These are phyloP conservation scores for Candida mesenterica DNA, from an alignment of 1,139 yeast genomes.

Conservation along the genomic window DNA sequence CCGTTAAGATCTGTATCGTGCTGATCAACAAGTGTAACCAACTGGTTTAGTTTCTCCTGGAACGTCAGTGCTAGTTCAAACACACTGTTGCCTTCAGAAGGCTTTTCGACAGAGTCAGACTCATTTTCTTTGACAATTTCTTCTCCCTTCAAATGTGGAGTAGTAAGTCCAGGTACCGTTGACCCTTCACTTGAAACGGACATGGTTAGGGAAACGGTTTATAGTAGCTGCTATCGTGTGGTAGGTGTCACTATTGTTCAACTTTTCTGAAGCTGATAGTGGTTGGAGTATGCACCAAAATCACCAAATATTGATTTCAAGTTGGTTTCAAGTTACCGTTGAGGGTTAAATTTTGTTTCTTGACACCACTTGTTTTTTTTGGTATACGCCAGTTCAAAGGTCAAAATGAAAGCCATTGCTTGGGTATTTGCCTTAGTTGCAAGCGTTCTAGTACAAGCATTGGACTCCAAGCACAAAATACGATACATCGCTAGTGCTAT, in stretches of 20 bases:
- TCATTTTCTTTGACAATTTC: constrained; percentile 1
- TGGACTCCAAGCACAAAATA: constrained; percentile 10
- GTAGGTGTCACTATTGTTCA: no score
- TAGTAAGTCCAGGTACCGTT: constrained; percentile 13
- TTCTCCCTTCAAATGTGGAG: constrained; percentile 12
- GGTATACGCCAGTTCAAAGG: no score
- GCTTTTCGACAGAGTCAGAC: constrained; percentile 1
- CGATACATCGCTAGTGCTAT: constrained; percentile 11
- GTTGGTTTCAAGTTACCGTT: no score
- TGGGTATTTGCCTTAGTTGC: background rate
- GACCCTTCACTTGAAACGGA: constrained; percentile 8
- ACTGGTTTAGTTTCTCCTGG: constrained; percentile 37
- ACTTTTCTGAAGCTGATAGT: no score
- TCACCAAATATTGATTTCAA: no score
- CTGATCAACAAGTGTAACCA: constrained; percentile 27
- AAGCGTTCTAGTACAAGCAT: background rate
- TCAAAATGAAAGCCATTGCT: no score
- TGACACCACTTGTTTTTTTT: background rate
- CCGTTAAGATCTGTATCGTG: constrained; percentile 31
- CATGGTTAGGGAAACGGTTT: background rate
- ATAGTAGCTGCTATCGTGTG: no score
- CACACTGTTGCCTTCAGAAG: constrained; percentile 32
- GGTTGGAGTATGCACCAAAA: no score
- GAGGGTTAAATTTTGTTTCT: no score
- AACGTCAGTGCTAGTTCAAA: constrained; percentile 54